Evolutionary conservation across 805 yeast species (phyloP).

Genomic region (Candida michaelii): DNA sequence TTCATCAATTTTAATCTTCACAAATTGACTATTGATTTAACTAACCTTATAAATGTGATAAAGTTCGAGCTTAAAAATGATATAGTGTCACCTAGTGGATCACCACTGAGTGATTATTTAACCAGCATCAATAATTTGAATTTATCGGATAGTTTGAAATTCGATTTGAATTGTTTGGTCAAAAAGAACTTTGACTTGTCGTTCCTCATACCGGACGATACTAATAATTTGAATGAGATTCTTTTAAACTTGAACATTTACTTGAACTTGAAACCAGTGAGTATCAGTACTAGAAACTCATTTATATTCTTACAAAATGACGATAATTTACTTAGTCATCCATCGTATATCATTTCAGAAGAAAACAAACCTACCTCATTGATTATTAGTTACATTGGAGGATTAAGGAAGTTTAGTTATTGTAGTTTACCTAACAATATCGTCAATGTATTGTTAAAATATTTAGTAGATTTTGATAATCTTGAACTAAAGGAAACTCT

Average conservation of each 20-base stretch:
- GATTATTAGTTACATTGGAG: conserved; percentile 39
- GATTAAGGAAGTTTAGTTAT: conserved; percentile 39
- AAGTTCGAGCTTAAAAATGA: conserved; percentile 18
- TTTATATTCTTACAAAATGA: conserved; percentile 24
- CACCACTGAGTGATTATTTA: conserved; percentile 6
- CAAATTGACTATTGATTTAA: conserved; percentile 59
- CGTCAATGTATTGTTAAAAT: conserved; percentile 22
- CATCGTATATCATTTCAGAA: conserved; percentile 33
- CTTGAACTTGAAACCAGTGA: conserved; percentile 19
- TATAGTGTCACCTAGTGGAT: not conserved
- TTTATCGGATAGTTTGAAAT: conserved; percentile 17
- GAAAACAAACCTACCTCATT: conserved; percentile 26
- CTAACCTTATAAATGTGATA: conserved; percentile 27
- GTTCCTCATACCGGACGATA: conserved; percentile 35
- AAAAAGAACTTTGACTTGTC: conserved; percentile 39
- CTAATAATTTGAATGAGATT: conserved; percentile 32
- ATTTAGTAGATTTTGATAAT: conserved; percentile 19
- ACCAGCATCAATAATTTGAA: conserved; percentile 5
- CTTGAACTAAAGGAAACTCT: conserved; percentile 14
- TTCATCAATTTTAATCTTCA: conserved; percentile 63
- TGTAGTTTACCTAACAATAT: conserved; percentile 36
- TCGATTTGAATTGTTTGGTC: conserved; percentile 31
- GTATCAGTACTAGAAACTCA: conserved; percentile 16
- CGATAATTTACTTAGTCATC: conserved; percentile 20
- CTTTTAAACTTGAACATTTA: conserved; percentile 35